Percentiles rank a stretch among this genome's conserved stretches.
These are phyloP conservation scores for Ophiostoma pallidulum DNA, from an alignment of 2,329 filamentous ascomycete genomes.

Conservation along the genomic window DNA sequence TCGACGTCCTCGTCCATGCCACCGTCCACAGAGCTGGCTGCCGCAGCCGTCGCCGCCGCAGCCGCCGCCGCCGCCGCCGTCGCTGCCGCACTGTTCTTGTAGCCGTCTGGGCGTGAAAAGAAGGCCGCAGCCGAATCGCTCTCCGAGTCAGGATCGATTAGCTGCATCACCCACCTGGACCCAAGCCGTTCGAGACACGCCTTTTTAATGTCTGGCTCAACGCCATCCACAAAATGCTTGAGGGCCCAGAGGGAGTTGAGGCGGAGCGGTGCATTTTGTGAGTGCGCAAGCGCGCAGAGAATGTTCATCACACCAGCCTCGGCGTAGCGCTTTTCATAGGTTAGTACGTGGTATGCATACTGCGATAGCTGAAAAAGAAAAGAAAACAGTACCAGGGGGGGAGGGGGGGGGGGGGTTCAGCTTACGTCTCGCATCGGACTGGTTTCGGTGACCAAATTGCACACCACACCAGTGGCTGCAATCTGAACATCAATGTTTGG, in stretches of 20 bases:
- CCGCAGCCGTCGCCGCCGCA: conserved; percentile 13
- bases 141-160: conserved; percentile 58
- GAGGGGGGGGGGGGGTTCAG: too few relatives aligned
- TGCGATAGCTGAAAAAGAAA: too few relatives aligned
- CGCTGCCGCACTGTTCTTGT: conserved; percentile 13
- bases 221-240: conserved; percentile 75
- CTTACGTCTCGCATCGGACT: conserved; percentile 83
- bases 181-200: conserved; percentile 68
- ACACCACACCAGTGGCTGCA: conserved; percentile 73
- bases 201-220: conserved; percentile 63
- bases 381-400: too few relatives aligned
- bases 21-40: conserved; percentile 22
- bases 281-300: conserved; percentile 77
- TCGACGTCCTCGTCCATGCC: conserved; percentile 51
- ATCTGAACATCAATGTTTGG: conserved; percentile 70
- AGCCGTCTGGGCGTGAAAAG: conserved; percentile 22
- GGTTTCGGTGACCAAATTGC: conserved; percentile 78
- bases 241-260: conserved; percentile 87
- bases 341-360: too few relatives aligned
- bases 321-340: conserved; percentile 45
- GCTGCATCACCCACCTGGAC: conserved; percentile 68
- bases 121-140: conserved; percentile 34
- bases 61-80: not conserved
- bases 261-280: conserved; percentile 65
- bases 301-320: conserved; percentile 65